Conservation (phyloP, 1,284 basidiomycete genomes). For the Rhizoctonia solani region DNA sequence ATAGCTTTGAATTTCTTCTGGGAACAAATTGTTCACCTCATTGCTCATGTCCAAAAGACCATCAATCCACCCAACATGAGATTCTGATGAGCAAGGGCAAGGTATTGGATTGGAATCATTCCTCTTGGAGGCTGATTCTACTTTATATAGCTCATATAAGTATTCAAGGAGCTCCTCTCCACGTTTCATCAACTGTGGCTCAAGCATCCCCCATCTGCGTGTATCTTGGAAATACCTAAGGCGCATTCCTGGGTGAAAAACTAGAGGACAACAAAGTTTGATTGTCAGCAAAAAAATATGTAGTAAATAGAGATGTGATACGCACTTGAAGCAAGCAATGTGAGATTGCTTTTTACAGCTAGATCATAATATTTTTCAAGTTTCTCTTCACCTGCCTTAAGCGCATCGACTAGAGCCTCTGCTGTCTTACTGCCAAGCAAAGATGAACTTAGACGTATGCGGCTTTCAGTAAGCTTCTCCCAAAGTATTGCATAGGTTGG, state of each 20-base stretch:
- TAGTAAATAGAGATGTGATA: background rate
- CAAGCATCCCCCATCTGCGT: background rate
- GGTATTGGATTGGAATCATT: background rate
- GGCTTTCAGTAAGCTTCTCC: background rate
- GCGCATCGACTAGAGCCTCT: background rate
- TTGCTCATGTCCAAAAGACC: background rate
- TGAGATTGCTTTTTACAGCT: conserved; percentile 1
- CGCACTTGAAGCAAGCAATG: conserved; percentile 7
- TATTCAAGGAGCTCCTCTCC: background rate
- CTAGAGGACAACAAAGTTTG: background rate
- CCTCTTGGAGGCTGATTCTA: background rate
- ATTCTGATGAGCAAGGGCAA: background rate
- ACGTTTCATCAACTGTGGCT: background rate
- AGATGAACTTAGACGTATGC: background rate
- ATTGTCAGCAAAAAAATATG: background rate
- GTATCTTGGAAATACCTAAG: background rate
- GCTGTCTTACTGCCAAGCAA: background rate
- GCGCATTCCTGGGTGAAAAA: conserved; percentile 10
- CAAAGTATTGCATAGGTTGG: background rate
- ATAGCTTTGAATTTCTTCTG: background rate
- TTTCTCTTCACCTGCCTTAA: background rate
- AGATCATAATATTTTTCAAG: conserved; percentile 5
- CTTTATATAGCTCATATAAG: conserved; percentile 1
- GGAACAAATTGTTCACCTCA: background rate
- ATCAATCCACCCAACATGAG: background rate